Base-by-base conservation (phyloP, 1,139 yeast species). In the Suhomyces taliae region DNA sequence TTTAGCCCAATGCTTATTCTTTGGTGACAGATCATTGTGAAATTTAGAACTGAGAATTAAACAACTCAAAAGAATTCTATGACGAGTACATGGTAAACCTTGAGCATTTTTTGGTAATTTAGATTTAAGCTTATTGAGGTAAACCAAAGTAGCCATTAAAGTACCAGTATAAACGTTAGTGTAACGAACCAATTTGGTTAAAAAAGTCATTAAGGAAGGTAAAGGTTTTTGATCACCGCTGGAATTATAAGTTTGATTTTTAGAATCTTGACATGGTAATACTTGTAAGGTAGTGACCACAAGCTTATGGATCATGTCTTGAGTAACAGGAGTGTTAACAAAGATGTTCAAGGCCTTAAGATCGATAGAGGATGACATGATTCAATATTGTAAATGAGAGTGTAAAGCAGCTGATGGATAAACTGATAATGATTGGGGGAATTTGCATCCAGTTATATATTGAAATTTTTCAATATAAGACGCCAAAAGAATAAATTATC, bases 91-190 rank as follows among this genome's bases (percentile, higher is more conserved):
- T 32, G 90, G 87, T 53, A 85, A 69, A 32, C 93, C 93, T 57
- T 82, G 84, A 33, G 91, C 88, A 53, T 84, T 85, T 50, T 72
- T 70, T 39, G 93, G 91, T 47, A 86, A 71, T 56, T 76, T 82
- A 45, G 73, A 53, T 62, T 81, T 79, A 55, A 87, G 70, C 56
- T 82, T 74, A 56, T 83, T 79, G 64, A 87, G 73, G 62, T 84
- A 85, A 36, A 85, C 83, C 53, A 83, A 76, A 3, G 91, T 83
- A 15, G 90, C 78, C 80, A 87, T 78, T 55, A 87, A 73, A 10
- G 91, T 86, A 27, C 90, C 90, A 8, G 90, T 83, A 66, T 85
- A 83, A 24, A 86, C 89, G 59, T 85, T 84, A 36, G 91, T 83
- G 67, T 83, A 79, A 59, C 85, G 77, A 40, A 86, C 89, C 60